Conservation (phyloP, 306 rosid genomes). For the Pyrus betulifolia region DNA sequence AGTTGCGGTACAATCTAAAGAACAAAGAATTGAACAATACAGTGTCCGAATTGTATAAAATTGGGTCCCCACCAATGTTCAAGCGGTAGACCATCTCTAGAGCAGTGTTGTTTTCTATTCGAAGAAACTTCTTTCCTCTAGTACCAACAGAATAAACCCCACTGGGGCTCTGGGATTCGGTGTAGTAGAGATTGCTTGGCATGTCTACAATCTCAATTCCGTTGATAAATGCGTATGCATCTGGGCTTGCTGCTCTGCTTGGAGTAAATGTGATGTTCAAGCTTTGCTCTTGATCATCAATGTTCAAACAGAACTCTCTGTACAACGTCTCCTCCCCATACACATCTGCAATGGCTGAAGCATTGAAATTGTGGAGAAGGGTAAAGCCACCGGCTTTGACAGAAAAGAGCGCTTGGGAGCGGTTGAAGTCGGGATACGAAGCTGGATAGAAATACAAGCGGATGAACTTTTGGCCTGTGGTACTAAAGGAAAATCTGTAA, state of each 20-base stretch:
- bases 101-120: too few relatives aligned
- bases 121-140: too few relatives aligned
- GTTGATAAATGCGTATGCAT: too few relatives aligned
- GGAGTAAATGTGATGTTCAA: slow-evolving; percentile 19
- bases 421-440: not conserved
- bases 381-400: slow-evolving; percentile 2
- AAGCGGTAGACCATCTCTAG: too few relatives aligned
- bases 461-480: slow-evolving; percentile 11
- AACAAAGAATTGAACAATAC: too few relatives aligned
- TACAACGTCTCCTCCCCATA: accelerated
- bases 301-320: slow-evolving; percentile 5
- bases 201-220: too few relatives aligned
- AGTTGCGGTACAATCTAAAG: slow-evolving; percentile 10
- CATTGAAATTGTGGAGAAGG: slow-evolving; percentile 14
- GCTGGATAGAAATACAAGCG: slow-evolving; percentile 18
- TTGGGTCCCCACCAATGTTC: too few relatives aligned
- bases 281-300: not conserved
- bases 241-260: not conserved
- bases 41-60: too few relatives aligned
- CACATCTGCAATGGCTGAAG: not conserved
- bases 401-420: slow-evolving; percentile 6
- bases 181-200: too few relatives aligned
- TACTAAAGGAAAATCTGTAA: not conserved
- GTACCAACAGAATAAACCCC: too few relatives aligned
- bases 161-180: too few relatives aligned